Evolutionary conservation across 805 yeast genomes (phyloP), one percentile per base, ranked within the genome.

Genomic region (Kurtzmaniella cleridarum): DNA sequence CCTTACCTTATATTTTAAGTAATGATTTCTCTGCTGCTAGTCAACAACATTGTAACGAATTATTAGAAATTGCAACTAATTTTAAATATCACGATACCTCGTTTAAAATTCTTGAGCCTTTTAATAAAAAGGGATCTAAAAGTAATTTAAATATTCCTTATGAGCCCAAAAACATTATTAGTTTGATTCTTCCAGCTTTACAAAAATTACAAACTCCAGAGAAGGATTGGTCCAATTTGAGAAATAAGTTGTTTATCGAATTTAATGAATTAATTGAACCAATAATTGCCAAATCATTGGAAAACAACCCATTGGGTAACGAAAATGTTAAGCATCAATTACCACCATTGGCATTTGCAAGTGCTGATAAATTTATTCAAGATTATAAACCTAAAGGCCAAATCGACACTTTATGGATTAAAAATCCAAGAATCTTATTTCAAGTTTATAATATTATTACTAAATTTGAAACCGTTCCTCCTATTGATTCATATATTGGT

Each of bases 361-460:
- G 52, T 2, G 41, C 42, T 9, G 57, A 54, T 5, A 44, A 39
- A 18, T 44, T 50, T 24, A 38, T 45, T 7, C 16, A 29, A 15
- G 24, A 27, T 10, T 55, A 53, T 39, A 48, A 40, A 29, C 69
- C 64, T 5, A 35, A 27, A 7, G 66, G 63, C 1, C 46, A 50
- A 28, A 63, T 82, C 35, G 93, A 85, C 54, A 64, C 69, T 40
- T 66, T 84, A 59, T 85, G 93, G 93, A 63, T 35, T 36, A 48
- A 64, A 41, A 65, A 67, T 31, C 83, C 90, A 44, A 71, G 86
- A 52, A 64, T 69, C 31, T 61, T 76, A 15, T 74, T 83, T 54
- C 80, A 80, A 48, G 78, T 81, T 12, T 87, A 81, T 56, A 66
- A 70, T 36, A 59, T 65, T 12, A 59, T 66, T 7, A 76, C 75